phyloP scores from a whole-genome alignment of 257 asterid species.

The Petunia axillaris region DNA sequence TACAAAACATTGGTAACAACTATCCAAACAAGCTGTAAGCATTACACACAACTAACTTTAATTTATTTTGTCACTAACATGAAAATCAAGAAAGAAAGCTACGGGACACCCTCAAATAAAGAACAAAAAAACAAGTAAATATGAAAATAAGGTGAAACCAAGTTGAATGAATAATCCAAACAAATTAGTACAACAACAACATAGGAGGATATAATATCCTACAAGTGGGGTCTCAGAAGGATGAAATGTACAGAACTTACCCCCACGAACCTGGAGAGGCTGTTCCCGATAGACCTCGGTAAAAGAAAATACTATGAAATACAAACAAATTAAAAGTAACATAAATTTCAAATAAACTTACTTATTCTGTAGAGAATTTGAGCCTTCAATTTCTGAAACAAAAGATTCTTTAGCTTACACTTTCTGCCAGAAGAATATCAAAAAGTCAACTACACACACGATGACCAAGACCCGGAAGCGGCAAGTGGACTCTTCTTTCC shows the following conservation, averaged over 20 bases:
- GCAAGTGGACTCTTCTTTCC: too few relatives aligned
- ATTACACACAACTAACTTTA: not conserved
- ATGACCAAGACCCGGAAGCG: constrained; percentile 1
- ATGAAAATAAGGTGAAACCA: not conserved
- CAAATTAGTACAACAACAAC: not conserved
- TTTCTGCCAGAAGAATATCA: not conserved
- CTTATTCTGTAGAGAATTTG: not conserved
- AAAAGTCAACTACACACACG: constrained; percentile 7
- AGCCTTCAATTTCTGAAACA: not conserved
- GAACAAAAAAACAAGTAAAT: not conserved
- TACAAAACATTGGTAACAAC: too few relatives aligned
- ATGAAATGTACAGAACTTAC: too few relatives aligned
- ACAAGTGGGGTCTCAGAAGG: too few relatives aligned
- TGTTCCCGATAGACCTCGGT: too few relatives aligned
- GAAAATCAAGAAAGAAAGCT: not conserved
- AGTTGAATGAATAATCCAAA: not conserved
- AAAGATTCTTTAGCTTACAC: not conserved
- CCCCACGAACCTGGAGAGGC: too few relatives aligned
- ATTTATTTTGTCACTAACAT: not conserved
- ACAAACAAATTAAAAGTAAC: not conserved
- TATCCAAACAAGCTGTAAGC: not conserved
- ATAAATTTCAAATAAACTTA: not conserved
- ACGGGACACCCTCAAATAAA: not conserved
- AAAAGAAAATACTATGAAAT: not conserved
- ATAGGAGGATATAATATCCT: too few relatives aligned